phyloP scores from a whole-genome alignment of 202 grass and related monocot genomes.

The Panicum virgatum region DNA sequence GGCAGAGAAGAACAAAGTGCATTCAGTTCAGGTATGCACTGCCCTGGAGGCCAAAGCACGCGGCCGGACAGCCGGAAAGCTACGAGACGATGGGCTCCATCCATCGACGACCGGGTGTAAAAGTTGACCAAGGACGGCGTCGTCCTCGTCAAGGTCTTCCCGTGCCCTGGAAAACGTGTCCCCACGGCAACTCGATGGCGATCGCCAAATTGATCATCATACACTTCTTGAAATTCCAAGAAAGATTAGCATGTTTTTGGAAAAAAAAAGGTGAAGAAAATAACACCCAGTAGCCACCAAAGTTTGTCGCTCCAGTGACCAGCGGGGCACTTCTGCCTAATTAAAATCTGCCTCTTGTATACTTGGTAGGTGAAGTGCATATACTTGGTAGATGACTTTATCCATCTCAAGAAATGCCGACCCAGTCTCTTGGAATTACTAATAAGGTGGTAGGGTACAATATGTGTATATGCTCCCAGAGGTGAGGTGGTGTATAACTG shows the following conservation, averaged over 20 bases:
- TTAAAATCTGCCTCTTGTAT: not conserved
- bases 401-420: too few relatives aligned
- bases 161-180: not conserved
- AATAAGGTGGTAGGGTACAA: too few relatives aligned
- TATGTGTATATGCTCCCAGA: too few relatives aligned
- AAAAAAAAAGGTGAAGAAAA: not conserved
- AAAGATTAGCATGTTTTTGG: not conserved
- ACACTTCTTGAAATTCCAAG: not conserved
- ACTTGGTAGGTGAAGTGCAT: not conserved
- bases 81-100: not conserved
- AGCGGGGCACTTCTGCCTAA: not conserved
- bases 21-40: not conserved
- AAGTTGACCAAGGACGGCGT: not conserved
- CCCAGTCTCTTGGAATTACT: too few relatives aligned
- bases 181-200: not conserved
- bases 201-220: not conserved
- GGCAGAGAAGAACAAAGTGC: not conserved
- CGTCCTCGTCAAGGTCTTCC: too few relatives aligned
- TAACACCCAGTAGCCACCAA: not conserved
- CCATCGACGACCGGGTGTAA: slow-evolving; percentile 15
- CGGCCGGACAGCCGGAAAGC: not conserved
- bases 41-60: not conserved
- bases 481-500: too few relatives aligned
- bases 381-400: too few relatives aligned
- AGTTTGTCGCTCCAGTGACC: not conserved